Evolutionary conservation across 345 rosid species (phyloP).

Genomic region (Acer yangbiense): DNA sequence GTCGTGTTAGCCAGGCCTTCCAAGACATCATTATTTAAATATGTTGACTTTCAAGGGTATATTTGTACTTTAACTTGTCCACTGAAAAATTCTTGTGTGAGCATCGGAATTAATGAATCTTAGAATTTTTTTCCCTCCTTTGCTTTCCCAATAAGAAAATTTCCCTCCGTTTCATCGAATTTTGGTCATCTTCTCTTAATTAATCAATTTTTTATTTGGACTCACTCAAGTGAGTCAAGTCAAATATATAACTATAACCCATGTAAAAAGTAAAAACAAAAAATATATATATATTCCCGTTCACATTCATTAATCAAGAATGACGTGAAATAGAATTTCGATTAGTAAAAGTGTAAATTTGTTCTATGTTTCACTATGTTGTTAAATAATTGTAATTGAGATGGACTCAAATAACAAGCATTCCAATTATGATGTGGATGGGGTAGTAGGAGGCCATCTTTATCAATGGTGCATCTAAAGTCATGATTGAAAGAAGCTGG

Average conservation of each 20-base stretch:
- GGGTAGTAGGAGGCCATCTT: background rate
- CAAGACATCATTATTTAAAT: background rate
- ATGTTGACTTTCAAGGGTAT: background rate
- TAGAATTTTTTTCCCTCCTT: background rate
- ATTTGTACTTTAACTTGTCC: background rate
- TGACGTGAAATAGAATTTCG: too few relatives aligned
- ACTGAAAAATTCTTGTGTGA: background rate
- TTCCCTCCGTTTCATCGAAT: background rate
- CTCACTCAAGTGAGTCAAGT: background rate
- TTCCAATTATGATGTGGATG: background rate
- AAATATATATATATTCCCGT: too few relatives aligned
- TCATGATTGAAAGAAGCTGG: background rate
- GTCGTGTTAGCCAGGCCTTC: too few relatives aligned
- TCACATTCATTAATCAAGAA: too few relatives aligned
- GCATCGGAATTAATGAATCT: background rate
- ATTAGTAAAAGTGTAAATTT: too few relatives aligned
- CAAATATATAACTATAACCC: too few relatives aligned
- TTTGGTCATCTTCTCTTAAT: too few relatives aligned
- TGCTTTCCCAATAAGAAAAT: constrained; percentile 4
- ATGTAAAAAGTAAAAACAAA: too few relatives aligned
- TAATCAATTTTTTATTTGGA: background rate
- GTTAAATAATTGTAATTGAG: background rate
- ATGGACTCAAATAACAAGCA: background rate
- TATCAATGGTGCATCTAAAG: background rate
- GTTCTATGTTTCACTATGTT: too few relatives aligned